Base-by-base conservation (phyloP, 352 stramenopile species). In the Pilasporangium apinafurcum region DNA sequence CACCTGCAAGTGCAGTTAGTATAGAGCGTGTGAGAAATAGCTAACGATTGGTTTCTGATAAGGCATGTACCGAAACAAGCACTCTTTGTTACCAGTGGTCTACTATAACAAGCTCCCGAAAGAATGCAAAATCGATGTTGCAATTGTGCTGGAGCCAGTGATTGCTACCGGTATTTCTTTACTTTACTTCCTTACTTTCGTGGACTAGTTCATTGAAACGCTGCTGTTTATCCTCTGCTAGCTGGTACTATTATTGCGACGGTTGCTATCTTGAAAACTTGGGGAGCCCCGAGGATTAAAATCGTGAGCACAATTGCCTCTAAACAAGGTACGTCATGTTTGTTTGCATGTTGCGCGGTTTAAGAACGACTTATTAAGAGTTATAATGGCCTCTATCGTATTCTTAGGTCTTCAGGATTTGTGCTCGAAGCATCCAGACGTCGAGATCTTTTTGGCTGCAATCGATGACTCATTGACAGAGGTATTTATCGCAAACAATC, bases 21-120 rank as follows among this genome's bases (percentile, higher is more conserved):
- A 12, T 22, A 37, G 17, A 8, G 21, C 13, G 4, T 25, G 20
- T 16, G n/a, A 33, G 8, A 17, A 20, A 28, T 28, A 22, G 8
- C 30, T 36, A 16, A 40, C 16, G 21, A 12, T 34, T 16, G 2
- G 18, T 32, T 9, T 29, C 5, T 25, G 8, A 17, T 0, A 31
- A 89, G 79, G 79, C 36, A 92, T 92, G 77, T 96, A 95, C 62
- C 80, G 83, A 43, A 87, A 90, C 62, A 96, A 96, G 45, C 71
- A 91, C 36, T 91, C 76, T 34, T 66, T 97, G 8, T 53, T 97
- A 22, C 95, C 95, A 3, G 92, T 99, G n/a, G 91, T 98, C 55
- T 99, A 99, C 77, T 99, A 99, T 74, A 99, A 98, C 81, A 95
- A 97, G 52, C 70, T 99, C 3, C 96, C 96, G 2, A 96, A 97